phyloP scores from a whole-genome alignment of 2,329 filamentous ascomycete species.

The Periconia sp. region DNA sequence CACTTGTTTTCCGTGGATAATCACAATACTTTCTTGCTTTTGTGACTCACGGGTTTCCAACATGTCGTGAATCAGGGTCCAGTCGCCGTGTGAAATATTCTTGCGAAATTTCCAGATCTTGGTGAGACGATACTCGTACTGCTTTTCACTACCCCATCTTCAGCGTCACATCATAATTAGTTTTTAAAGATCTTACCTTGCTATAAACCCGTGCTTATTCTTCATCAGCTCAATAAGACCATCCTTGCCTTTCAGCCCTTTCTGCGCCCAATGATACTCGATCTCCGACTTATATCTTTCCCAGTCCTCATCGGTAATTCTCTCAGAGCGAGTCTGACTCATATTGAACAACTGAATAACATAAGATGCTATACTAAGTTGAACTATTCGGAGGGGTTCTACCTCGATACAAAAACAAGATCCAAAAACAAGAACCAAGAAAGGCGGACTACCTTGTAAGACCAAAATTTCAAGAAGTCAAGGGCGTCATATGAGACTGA shows the following conservation, averaged over 20 bases:
- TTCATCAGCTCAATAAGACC: slow-evolving; percentile 6
- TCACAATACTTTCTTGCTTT: slow-evolving; percentile 1
- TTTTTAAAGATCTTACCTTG: not conserved
- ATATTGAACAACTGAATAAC: not conserved
- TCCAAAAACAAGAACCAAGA: too few species aligned
- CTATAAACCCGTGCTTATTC: slow-evolving; percentile 1
- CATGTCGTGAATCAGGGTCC: not conserved
- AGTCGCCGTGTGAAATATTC: slow-evolving; percentile 3
- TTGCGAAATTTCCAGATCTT: slow-evolving; percentile 9
- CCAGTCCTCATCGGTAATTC: slow-evolving; percentile 7
- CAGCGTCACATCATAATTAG: too few species aligned
- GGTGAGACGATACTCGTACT: slow-evolving; percentile 5
- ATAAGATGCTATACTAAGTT: too few species aligned
- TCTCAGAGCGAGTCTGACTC: not conserved
- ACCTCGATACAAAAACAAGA: too few species aligned
- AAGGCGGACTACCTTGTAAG: too few species aligned
- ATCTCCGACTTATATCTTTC: slow-evolving; percentile 6
- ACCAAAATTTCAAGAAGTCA: too few species aligned
- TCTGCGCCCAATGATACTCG: not conserved
- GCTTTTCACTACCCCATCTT: slow-evolving; percentile 1
- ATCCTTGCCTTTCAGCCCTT: slow-evolving; percentile 6
- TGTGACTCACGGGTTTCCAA: not conserved
- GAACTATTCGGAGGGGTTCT: too few species aligned
- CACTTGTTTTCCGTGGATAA: not conserved
- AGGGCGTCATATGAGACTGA: too few species aligned